These are phyloP conservation scores for Leucoagaricus sp. DNA, from an alignment of 1,284 basidiomycete genomes.

Conservation along the genomic window DNA sequence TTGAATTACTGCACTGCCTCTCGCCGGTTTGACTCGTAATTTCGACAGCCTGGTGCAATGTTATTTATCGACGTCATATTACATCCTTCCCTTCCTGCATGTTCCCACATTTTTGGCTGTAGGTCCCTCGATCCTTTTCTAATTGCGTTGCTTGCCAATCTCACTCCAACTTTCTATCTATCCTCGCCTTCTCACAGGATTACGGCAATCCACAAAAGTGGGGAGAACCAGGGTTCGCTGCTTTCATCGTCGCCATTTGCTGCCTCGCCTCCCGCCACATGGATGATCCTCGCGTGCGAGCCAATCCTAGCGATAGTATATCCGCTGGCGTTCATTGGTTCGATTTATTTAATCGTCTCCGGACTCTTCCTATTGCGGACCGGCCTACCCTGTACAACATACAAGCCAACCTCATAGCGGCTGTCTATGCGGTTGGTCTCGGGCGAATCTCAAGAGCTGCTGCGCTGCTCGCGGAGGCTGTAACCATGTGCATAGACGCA, in stretches of 20 bases:
- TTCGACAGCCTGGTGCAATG: conserved; percentile 68
- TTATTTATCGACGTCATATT: conserved; percentile 88
- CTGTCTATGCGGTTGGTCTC: conserved; percentile 85
- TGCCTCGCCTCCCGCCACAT: conserved; percentile 88
- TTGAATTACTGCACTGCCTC: neutral
- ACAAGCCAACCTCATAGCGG: conserved; percentile 84
- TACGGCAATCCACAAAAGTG: conserved; percentile 91
- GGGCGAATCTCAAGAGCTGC: conserved; percentile 88
- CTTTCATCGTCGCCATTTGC: conserved; percentile 88
- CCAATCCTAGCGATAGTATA: conserved; percentile 76
- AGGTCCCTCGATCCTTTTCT: conserved; percentile 31
- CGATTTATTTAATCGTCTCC: conserved; percentile 79
- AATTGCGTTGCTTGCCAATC: neutral
- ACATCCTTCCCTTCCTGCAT: conserved; percentile 88
- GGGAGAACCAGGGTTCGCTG: conserved; percentile 90
- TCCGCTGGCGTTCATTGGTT: conserved; percentile 91
- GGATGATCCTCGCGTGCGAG: conserved; percentile 84
- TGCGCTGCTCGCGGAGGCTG: conserved; percentile 79
- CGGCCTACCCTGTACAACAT: conserved; percentile 87
- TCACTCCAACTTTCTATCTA: conserved; percentile 8
- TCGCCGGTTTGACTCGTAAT: conserved; percentile 10
- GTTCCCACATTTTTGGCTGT: conserved; percentile 85
- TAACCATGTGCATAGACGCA: conserved; percentile 83
- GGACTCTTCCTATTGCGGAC: conserved; percentile 86
- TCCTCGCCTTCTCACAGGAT: conserved; percentile 50